phyloP scores from a whole-genome alignment of 192 early-diverging fungal species.

The Rhizophagus clarus region DNA sequence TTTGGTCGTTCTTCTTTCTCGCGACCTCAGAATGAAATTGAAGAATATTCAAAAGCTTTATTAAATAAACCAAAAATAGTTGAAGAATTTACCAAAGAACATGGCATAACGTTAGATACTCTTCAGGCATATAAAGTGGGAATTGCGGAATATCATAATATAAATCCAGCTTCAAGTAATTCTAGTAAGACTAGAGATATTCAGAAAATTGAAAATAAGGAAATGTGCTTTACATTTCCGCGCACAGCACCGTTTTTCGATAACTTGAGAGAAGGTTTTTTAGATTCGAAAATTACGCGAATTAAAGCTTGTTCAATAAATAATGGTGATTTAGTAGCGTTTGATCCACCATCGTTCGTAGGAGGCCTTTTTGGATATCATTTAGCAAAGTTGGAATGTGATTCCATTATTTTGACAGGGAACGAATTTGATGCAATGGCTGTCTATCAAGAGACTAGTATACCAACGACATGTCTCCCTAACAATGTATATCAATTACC shows the following conservation, averaged over 20 bases:
- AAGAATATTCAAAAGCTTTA: slow-evolving; percentile 42
- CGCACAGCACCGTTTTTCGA: slow-evolving; percentile 35
- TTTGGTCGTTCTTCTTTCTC: slow-evolving; percentile 38
- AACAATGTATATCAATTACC: slow-evolving; percentile 58
- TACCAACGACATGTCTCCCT: slow-evolving; percentile 62
- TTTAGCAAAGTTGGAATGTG: slow-evolving; percentile 41
- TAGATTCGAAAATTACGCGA: slow-evolving; percentile 47
- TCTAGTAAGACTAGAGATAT: background rate
- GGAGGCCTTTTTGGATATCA: slow-evolving; percentile 70
- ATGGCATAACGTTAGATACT: slow-evolving; percentile 31
- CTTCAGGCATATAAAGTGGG: slow-evolving; percentile 47
- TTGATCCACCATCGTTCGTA: slow-evolving; percentile 53
- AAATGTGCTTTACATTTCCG: slow-evolving; percentile 45
- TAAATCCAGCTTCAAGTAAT: slow-evolving; percentile 30
- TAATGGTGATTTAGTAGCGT: slow-evolving; percentile 48
- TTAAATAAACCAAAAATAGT: slow-evolving; percentile 42
- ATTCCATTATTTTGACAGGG: slow-evolving; percentile 58
- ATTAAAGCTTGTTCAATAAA: slow-evolving; percentile 52
- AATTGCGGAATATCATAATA: slow-evolving; percentile 45
- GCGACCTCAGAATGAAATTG: slow-evolving; percentile 45
- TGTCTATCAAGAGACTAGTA: slow-evolving; percentile 64
- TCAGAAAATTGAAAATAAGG: background rate
- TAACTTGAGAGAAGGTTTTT: slow-evolving; percentile 4
- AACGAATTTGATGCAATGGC: slow-evolving; percentile 70
- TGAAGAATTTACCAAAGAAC: slow-evolving; percentile 34